Evolutionary conservation across 208 protist species (phyloP).

Genomic region (Leishmania guyanensis): DNA sequence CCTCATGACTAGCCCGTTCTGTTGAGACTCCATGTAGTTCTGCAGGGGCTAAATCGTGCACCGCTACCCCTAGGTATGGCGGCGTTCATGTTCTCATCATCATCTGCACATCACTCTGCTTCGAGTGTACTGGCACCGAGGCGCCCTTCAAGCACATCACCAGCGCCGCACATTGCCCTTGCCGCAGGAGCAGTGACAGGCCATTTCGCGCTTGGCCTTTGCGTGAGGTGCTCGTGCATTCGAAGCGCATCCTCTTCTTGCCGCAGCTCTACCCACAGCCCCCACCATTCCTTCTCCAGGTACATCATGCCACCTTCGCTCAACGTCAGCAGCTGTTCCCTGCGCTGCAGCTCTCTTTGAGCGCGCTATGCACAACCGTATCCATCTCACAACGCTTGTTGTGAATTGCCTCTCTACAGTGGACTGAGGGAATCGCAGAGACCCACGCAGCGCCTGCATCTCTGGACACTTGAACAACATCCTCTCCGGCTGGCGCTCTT

Average conservation of each 20-base stretch:
- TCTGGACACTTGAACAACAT: slow-evolving; percentile 20
- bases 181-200: background rate
- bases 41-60: slow-evolving; percentile 10
- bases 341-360: slow-evolving; percentile 31
- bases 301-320: slow-evolving; percentile 37
- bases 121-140: too few relatives aligned
- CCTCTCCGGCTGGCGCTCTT: slow-evolving; percentile 18
- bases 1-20: slow-evolving; percentile 12
- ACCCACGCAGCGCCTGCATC: slow-evolving; percentile 13
- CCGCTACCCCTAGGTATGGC: slow-evolving; percentile 4
- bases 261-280: slow-evolving; percentile 28
- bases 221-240: slow-evolving; percentile 22
- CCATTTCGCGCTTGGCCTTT: slow-evolving; percentile 15
- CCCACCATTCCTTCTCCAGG: slow-evolving; percentile 38
- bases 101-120: background rate
- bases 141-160: background rate
- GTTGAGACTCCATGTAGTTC: slow-evolving; percentile 15
- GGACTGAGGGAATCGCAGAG: slow-evolving; percentile 9
- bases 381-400: slow-evolving; percentile 21
- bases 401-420: slow-evolving; percentile 13
- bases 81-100: background rate
- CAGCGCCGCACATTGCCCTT: too few relatives aligned
- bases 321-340: slow-evolving; percentile 27
- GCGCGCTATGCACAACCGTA: slow-evolving; percentile 18
- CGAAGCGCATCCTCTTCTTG: slow-evolving; percentile 36